Evolutionary conservation across 176 grass and related monocot genomes (phyloP).

Genomic region (maize (Zea mays)): DNA sequence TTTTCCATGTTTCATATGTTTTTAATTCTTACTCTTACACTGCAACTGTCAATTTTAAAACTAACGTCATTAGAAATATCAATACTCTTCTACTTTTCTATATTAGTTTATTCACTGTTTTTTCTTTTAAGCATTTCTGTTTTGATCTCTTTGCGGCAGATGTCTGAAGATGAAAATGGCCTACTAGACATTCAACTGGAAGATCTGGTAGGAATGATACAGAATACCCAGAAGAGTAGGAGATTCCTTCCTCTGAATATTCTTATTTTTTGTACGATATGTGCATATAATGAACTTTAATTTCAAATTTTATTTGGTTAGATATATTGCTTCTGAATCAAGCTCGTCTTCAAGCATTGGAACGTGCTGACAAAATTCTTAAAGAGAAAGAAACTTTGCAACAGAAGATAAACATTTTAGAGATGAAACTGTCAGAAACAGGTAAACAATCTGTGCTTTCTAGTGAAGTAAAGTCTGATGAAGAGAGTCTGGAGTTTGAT

Average conservation of each 20-base stretch:
- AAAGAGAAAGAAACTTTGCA: constrained; percentile 82
- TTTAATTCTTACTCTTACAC: background rate
- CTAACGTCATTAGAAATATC: background rate
- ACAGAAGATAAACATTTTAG: constrained; percentile 62
- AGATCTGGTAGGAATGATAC: constrained; percentile 76
- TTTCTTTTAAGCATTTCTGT: constrained; percentile 21
- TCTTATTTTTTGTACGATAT: constrained; percentile 17
- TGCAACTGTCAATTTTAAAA: background rate
- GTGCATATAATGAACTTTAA: constrained; percentile 25
- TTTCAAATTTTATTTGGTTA: constrained; percentile 42
- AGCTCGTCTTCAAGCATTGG: constrained; percentile 70
- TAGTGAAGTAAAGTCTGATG: constrained; percentile 43
- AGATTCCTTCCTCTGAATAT: constrained; percentile 30
- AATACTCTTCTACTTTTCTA: background rate
- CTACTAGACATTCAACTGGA: constrained; percentile 52
- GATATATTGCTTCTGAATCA: constrained; percentile 96
- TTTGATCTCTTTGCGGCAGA: constrained; percentile 22
- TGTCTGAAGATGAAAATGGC: constrained; percentile 38
- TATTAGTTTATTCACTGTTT: constrained; percentile 4
- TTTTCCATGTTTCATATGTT: background rate
- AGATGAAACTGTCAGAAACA: constrained; percentile 67
- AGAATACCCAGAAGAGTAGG: constrained; percentile 75
- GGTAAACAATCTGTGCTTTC: constrained; percentile 33
- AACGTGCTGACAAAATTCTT: constrained; percentile 75
- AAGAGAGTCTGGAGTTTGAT: constrained; percentile 49